Conservation (phyloP, 169 alveolate genomes). For the Babesia caballi region DNA sequence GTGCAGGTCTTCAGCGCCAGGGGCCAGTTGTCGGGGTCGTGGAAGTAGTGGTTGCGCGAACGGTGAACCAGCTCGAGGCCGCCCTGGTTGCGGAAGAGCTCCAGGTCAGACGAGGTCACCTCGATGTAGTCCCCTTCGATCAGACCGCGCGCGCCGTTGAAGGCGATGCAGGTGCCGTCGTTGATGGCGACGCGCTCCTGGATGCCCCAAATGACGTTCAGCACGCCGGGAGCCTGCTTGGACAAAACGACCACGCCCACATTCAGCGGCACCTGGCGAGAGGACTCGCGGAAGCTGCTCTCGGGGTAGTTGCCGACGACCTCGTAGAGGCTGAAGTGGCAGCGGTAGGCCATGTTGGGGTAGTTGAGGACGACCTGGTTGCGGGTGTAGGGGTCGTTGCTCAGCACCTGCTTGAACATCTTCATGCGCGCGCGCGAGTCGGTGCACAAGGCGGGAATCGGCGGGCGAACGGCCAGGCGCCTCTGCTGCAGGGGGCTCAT, state of each 20-base stretch:
- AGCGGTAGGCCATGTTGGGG: slow-evolving; percentile 75
- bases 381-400: slow-evolving; percentile 82
- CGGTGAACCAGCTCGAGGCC: slow-evolving; percentile 92
- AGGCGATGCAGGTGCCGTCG: slow-evolving; percentile 84
- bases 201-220: slow-evolving; percentile 94
- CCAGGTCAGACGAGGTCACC: slow-evolving; percentile 84
- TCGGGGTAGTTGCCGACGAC: slow-evolving; percentile 60
- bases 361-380: slow-evolving; percentile 84
- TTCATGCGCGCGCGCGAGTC: slow-evolving; percentile 53
- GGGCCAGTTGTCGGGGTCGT: slow-evolving; percentile 63
- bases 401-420: slow-evolving; percentile 41
- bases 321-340: slow-evolving; percentile 69
- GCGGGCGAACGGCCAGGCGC: slow-evolving; percentile 58
- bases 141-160: slow-evolving; percentile 87
- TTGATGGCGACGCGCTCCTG: slow-evolving; percentile 82
- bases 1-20: slow-evolving; percentile 80
- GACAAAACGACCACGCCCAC: slow-evolving; percentile 93
- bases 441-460: slow-evolving; percentile 67
- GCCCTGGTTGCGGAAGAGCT: slow-evolving; percentile 91
- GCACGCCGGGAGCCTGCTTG: slow-evolving; percentile 96
- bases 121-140: slow-evolving; percentile 84
- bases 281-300: neutral
- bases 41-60: slow-evolving; percentile 72
- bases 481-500: slow-evolving; percentile 59
- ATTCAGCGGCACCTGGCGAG: slow-evolving; percentile 18